Evolutionary conservation across 139 green algal genomes (phyloP).

Genomic region (Haematococcus lacustris): DNA sequence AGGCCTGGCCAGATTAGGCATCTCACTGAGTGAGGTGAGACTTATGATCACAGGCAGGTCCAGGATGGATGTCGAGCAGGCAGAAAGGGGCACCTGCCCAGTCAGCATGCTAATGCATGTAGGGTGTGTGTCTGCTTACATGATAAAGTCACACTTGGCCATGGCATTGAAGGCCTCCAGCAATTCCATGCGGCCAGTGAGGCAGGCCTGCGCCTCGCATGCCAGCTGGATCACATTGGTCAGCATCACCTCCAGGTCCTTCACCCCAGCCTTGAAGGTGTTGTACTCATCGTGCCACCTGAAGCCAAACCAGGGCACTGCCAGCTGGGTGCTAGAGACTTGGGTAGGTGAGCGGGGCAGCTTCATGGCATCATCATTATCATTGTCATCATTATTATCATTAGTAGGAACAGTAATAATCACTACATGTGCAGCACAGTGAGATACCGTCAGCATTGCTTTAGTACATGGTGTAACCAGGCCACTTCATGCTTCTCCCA

Average conservation of each 20-base stretch:
- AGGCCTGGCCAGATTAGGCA: too few species aligned
- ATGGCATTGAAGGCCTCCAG: slow-evolving; percentile 61
- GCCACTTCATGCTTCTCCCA: too few species aligned
- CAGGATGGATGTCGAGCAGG: too few species aligned
- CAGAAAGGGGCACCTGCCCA: too few species aligned
- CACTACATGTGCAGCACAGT: background rate
- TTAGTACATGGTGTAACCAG: background rate
- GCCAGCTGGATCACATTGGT: slow-evolving; percentile 67
- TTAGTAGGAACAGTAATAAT: background rate
- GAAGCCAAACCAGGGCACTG: background rate
- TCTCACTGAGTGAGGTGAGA: too few species aligned
- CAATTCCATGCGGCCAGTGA: slow-evolving; percentile 37
- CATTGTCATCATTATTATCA: background rate
- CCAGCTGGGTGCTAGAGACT: background rate
- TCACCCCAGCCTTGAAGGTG: slow-evolving; percentile 75
- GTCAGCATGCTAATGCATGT: too few species aligned
- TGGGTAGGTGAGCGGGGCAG: background rate
- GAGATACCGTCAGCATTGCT: background rate
- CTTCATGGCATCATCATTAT: background rate
- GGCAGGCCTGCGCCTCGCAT: slow-evolving; percentile 40
- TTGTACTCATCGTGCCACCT: slow-evolving; percentile 89
- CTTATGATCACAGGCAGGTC: too few species aligned
- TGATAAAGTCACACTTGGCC: slow-evolving; percentile 58
- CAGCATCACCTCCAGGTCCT: slow-evolving; percentile 60
- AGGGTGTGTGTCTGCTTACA: too few species aligned